Evolutionary conservation across 2,329 filamentous ascomycete species (phyloP), one percentile per base, ranked within the genome.

Genomic region (Pyrenochaeta sp.): DNA sequence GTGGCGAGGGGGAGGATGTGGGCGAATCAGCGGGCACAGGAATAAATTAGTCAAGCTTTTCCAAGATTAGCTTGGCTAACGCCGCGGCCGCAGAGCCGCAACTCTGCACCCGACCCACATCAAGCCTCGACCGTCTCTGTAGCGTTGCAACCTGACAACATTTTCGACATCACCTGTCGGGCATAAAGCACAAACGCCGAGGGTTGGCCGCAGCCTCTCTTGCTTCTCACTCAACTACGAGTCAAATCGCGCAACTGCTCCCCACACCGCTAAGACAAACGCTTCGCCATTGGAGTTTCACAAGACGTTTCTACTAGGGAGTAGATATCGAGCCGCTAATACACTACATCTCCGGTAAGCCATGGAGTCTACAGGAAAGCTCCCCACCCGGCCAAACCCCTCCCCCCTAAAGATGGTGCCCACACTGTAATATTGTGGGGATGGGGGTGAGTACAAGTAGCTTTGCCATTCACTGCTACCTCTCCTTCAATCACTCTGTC

Each of bases 341-440:
- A 42, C 18, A 17, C 32, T 30, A 18, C 17, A 36, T 46, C 42
- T 55, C 49, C 55, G 40, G 40, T 44, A 35, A 52, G 49, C 57
- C 56, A 53, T 55, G 55, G 60, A 54, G 51, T 42, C 41, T 30
- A 33, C 39, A 30, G 20, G 37, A 54, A 51, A 42, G 29, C 42
- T 54, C 51, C 32, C 23, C 32, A n/a, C n/a, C n/a, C n/a, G n/a
- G n/a, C n/a, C n/a, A n/a, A 39, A 42, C 46, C 36, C 31, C 23
- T 27, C 23, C 23, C 35, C 36, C 51, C 47, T 39, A 30, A 35
- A 45, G 23, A 31, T 32, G 31, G 29, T 45, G 37, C 41, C 56
- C 63, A 64, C 58, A 62, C 35, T 45, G 41, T 49, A 55, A 54
- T 59, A 56, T 58, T 65, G 62, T 67, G 64, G 64, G 62, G 60